phyloP scores from a whole-genome alignment of 1,284 basidiomycete genomes.

The Erythrobasidium hasegawianum region DNA sequence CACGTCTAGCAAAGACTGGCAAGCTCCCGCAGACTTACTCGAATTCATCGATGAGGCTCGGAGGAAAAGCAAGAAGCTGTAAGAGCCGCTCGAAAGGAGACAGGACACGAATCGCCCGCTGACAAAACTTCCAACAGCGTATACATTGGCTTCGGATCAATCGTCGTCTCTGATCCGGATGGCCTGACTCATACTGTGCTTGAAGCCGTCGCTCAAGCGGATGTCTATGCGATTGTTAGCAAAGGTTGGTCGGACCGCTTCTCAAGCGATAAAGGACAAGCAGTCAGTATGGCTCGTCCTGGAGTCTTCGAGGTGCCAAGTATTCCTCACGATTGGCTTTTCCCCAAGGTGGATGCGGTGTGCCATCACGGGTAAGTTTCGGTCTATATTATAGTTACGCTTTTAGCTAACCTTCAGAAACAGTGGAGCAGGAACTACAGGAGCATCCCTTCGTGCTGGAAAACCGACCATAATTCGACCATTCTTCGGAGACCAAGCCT shows the following conservation, averaged over 20 bases:
- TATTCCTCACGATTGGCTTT: slow-evolving; percentile 95
- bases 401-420: too few relatives aligned
- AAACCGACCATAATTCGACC: slow-evolving; percentile 94
- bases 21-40: slow-evolving; percentile 71
- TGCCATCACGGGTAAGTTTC: slow-evolving; percentile 70
- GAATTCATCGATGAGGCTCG: slow-evolving; percentile 77
- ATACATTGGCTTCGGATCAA: slow-evolving; percentile 97
- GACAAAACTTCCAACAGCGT: slow-evolving; percentile 54
- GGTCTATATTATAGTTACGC: too few relatives aligned
- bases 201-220: slow-evolving; percentile 65
- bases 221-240: slow-evolving; percentile 69
- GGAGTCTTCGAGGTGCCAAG: slow-evolving; percentile 60
- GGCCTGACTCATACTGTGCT: slow-evolving; percentile 85
- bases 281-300: too few relatives aligned
- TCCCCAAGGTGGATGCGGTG: slow-evolving; percentile 85
- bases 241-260: slow-evolving; percentile 94
- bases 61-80: slow-evolving; percentile 69
- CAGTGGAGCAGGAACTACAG: slow-evolving; percentile 91
- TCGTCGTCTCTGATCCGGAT: slow-evolving; percentile 88
- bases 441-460: slow-evolving; percentile 68
- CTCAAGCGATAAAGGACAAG: background rate
- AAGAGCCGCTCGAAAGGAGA: too few relatives aligned
- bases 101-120: too few relatives aligned
- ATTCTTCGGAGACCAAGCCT: slow-evolving; percentile 94
- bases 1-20: slow-evolving; percentile 70